Evolutionary conservation across 257 asterid genomes (phyloP).

Genomic region (Perilla frutescens): DNA sequence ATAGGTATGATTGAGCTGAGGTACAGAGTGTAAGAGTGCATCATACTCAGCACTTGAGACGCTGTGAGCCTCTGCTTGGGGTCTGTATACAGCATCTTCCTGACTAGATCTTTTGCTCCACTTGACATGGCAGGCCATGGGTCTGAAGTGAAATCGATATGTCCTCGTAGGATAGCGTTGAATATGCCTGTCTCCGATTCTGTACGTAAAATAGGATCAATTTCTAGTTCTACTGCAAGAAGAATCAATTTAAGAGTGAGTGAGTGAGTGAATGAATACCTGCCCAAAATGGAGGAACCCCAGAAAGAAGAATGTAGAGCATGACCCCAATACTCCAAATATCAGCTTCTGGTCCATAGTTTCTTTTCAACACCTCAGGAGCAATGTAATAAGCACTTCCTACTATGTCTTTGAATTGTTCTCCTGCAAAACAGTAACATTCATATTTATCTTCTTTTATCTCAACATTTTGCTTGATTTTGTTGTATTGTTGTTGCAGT

Average conservation of each 20-base stretch:
- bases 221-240: not conserved
- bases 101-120: conserved; percentile 92
- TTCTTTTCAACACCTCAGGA: conserved; percentile 92
- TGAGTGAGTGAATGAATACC: conserved; percentile 39
- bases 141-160: conserved; percentile 77
- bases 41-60: conserved; percentile 79
- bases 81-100: conserved; percentile 77
- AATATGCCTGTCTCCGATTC: conserved; percentile 95
- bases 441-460: too few relatives aligned
- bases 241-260: not conserved
- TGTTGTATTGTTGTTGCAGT: too few relatives aligned
- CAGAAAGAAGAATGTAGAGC: conserved; percentile 87
- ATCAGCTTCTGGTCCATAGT: conserved; percentile 92
- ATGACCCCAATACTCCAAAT: conserved; percentile 97
- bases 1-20: not conserved
- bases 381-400: conserved; percentile 98
- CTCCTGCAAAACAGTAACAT: conserved; percentile 53
- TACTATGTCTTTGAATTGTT: conserved; percentile 81
- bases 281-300: conserved; percentile 98
- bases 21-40: not conserved
- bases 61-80: conserved; percentile 92
- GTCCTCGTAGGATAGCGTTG: conserved; percentile 83
- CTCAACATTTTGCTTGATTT: too few relatives aligned
- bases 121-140: conserved; percentile 95
- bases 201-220: conserved; percentile 14